Conservation (phyloP, 306 rosid species). For the Lablab purpureus region DNA sequence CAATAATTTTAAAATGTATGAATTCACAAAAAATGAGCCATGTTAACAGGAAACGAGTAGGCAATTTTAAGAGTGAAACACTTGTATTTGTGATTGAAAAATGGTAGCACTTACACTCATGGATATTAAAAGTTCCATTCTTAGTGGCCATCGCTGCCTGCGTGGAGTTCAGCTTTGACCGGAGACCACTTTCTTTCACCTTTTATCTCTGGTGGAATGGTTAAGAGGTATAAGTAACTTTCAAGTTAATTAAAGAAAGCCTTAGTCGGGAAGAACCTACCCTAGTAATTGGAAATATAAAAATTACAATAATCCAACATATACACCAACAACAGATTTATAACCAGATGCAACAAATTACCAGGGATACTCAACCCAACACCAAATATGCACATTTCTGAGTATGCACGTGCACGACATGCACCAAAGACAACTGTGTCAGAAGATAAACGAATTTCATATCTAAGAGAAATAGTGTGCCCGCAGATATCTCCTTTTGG, state of each 20-base stretch:
- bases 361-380: constrained; percentile 39
- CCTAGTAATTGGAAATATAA: constrained; percentile 39
- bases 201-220: background rate
- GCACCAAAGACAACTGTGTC: constrained; percentile 38
- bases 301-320: constrained; percentile 37
- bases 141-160: constrained; percentile 24
- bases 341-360: constrained; percentile 37
- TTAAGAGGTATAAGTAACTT: background rate
- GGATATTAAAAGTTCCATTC: constrained; percentile 1
- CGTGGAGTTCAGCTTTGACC: constrained; percentile 26
- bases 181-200: background rate
- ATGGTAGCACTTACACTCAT: background rate
- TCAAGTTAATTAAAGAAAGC: background rate
- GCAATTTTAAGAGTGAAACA: background rate
- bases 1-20: background rate
- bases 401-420: constrained; percentile 37
- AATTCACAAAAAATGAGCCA: background rate
- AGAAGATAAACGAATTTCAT: constrained; percentile 42
- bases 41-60: background rate
- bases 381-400: constrained; percentile 46
- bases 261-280: constrained; percentile 10
- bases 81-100: background rate
- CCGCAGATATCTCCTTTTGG: constrained; percentile 40
- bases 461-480: constrained; percentile 17
- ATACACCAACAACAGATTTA: constrained; percentile 38